Base-by-base conservation (phyloP, 768 basidiomycete species). In the Dentipellis sp. region DNA sequence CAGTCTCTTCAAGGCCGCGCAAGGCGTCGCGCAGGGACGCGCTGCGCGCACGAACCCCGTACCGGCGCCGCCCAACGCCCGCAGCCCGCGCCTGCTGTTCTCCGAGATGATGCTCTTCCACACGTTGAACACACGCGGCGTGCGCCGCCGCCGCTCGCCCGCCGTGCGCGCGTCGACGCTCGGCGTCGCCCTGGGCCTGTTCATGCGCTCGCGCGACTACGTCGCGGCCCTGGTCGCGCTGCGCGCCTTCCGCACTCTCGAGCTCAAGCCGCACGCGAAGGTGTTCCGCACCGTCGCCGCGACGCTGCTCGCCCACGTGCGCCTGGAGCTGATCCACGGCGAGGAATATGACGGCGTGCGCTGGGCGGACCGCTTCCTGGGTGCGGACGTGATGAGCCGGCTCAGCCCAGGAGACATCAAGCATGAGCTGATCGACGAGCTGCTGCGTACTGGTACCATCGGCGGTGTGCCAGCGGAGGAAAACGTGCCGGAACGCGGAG, bases 71-170 rank as follows among this genome's bases (percentile, higher is more conserved):
- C 5, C n/a, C 14, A 55, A 62, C 35, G 53, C 51, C 17, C 56
- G 50, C 0, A 23, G 50, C 12, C 56, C 53, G 35, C 61, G 59
- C 42, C 22, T 34, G 29, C 56, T 62, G 29, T 62, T 60, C 59
- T 58, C 56, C 36, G 56, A 62, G 39, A 57, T 62, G 61, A 52
- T 62, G 52, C 59, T 57, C 23, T 62, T 50, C 23, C 56, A 60
- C 16, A 23, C 57, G 19, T 29, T 55, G 23, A 37, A 50, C 10
- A 14, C 3, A 21, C 4, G 39, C 23, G 48, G 12, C 1, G 22
- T 21, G n/a, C 17, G 16, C 4, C 35, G 39, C 10, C 47, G 51
- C 17, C 22, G 22, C 23, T 55, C 5, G 14, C 56, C 50, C n/a
- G 56, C 56, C 23, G 40, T 54, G 39, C 42, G 49, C 35, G 29